Conservation (phyloP, 495 filamentous ascomycete species). For the Annulohypoxylon nitens region DNA sequence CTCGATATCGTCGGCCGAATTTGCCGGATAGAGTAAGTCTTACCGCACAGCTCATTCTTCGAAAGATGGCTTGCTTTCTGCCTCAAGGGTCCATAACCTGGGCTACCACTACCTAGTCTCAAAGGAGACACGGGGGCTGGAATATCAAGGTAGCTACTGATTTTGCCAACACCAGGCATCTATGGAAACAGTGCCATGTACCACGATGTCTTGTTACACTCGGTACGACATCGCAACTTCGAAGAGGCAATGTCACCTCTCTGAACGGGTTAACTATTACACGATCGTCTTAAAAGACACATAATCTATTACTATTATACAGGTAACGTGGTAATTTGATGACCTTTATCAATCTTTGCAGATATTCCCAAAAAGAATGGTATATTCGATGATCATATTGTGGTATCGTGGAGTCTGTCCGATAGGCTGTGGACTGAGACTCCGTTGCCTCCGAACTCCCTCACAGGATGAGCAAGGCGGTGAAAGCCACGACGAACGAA, state of each 20-base stretch:
- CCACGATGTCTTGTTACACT: constrained; percentile 8
- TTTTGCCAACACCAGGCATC: constrained; percentile 1
- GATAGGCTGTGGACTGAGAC: not conserved
- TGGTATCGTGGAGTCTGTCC: not conserved
- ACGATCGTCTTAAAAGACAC: constrained; percentile 1
- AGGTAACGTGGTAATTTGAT: constrained; percentile 2
- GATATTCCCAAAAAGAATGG: not conserved
- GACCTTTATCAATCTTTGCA: not conserved
- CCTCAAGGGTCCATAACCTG: not conserved
- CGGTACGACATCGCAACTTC: not conserved
- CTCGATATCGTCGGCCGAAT: not conserved
- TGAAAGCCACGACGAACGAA: constrained; percentile 19
- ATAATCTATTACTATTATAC: constrained; percentile 24
- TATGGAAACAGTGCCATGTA: constrained; percentile 4
- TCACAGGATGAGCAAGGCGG: not conserved
- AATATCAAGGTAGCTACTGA: constrained; percentile 12
- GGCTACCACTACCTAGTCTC: not conserved
- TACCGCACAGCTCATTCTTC: constrained; percentile 25
- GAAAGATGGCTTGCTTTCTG: not conserved
- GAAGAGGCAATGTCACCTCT: not conserved
- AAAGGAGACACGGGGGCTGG: not conserved
- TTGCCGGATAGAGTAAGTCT: constrained; percentile 38
- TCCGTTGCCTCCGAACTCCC: not conserved
- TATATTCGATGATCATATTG: not conserved
- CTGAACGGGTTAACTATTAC: constrained; percentile 7